Conservation (phyloP, 1,284 basidiomycete genomes). For the Peniophora sp. region DNA sequence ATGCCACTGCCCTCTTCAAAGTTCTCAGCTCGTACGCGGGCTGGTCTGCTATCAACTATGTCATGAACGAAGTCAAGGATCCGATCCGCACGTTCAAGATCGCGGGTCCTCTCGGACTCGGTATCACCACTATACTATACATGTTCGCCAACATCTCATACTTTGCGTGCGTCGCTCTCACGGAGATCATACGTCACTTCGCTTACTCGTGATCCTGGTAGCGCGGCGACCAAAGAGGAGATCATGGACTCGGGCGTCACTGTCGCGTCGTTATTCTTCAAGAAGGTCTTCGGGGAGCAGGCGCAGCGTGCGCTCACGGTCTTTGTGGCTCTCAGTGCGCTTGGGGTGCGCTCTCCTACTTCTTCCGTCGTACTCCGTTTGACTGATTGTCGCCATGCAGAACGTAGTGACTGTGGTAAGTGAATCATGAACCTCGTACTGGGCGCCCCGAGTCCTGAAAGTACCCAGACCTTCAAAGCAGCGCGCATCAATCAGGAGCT, state of each 20-base stretch:
- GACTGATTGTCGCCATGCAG: constrained; percentile 3
- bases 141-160: constrained; percentile 47
- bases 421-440: neutral
- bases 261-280: constrained; percentile 47
- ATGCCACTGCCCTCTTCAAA: constrained; percentile 52
- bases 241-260: constrained; percentile 38
- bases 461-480: constrained; percentile 37
- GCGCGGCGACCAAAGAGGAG: constrained; percentile 33
- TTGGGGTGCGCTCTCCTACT: neutral
- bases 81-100: constrained; percentile 46
- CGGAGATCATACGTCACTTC: constrained; percentile 2
- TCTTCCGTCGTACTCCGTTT: neutral
- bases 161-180: constrained; percentile 34
- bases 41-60: constrained; percentile 45
- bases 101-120: constrained; percentile 44
- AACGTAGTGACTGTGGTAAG: constrained; percentile 8
- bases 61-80: constrained; percentile 46
- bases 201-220: constrained; percentile 6
- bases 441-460: too few relatives aligned
- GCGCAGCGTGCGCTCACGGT: constrained; percentile 41
- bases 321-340: constrained; percentile 40
- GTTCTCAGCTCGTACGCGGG: constrained; percentile 50
- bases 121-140: constrained; percentile 38
- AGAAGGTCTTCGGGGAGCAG: constrained; percentile 40
- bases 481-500: constrained; percentile 43